Base-by-base conservation (phyloP, 2,329 filamentous ascomycete genomes). In the Graphium sp. region DNA sequence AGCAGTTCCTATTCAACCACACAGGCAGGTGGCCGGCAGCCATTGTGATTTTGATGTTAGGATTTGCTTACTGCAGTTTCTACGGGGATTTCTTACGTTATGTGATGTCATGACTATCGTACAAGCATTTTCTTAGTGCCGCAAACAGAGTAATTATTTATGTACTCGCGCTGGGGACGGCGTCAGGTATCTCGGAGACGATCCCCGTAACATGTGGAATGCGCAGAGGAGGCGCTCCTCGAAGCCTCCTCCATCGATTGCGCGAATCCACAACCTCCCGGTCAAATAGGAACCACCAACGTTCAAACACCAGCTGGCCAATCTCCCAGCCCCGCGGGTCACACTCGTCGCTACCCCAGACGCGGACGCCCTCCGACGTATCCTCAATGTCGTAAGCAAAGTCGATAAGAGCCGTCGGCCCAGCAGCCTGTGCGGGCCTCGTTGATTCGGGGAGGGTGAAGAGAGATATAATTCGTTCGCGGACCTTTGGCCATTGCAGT, bases 261-360 rank as follows among this genome's bases (percentile, higher is more conserved):
- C 63, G 66, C 29, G 53, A 54, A 24, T 59, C 55, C n/a, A 73
- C 44, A 11, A 71, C 55, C 8, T 50, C 48, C 7, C 52, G 42
- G 38, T 73, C 66, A 40, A 73, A 62, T 20, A 66, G 44, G 45
- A 67, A 72, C 65, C 65, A 74, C 67, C 67, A 73, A 22, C 58
- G 53, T 43, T 61, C 55, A 42, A 70, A 71, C 14, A 71, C 45
- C n/a, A 56, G 39, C 43, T 71, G 63, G 2, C 66, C 66, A 9
- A 72, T 53, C 42, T 74, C 67, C 66, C 66, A 74, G 18, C 49
- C 52, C 15, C 43, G 41, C 5, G 53, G 46, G 27, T 62, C 52
- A 35, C 58, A 62, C 13, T 62, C 58, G 35, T 68, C 60, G 1
- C 46, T 40, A 5, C 60, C 57, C 41, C 55, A 61, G 34, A 73